These are phyloP conservation scores for Mycena haematopus DNA, from an alignment of 768 basidiomycete genomes.

Conservation along the genomic window DNA sequence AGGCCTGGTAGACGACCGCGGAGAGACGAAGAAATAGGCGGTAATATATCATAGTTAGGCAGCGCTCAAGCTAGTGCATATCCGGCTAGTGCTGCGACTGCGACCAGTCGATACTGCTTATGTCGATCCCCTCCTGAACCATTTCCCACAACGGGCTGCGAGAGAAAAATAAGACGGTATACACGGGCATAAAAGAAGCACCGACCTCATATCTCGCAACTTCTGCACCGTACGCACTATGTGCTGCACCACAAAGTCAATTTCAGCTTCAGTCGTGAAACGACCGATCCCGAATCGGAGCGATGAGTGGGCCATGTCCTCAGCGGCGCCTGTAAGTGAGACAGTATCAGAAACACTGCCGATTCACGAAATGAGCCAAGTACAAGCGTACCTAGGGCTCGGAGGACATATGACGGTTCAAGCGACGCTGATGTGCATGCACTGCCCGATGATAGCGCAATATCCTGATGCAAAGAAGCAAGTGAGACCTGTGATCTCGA, in stretches of 20 bases:
- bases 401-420: conserved; percentile 97
- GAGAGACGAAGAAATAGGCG: conserved; percentile 15
- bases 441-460: conserved; percentile 96
- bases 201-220: conserved; percentile 91
- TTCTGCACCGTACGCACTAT: conserved; percentile 87
- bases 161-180: conserved; percentile 3
- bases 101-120: conserved; percentile 94
- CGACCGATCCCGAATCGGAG: conserved; percentile 97
- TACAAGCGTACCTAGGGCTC: conserved; percentile 76
- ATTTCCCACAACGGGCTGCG: conserved; percentile 96
- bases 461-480: conserved; percentile 61
- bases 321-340: conserved; percentile 74
- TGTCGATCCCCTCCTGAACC: conserved; percentile 98
- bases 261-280: conserved; percentile 96
- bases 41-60: conserved; percentile 17
- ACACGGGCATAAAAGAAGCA: conserved; percentile 12
- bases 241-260: conserved; percentile 91
- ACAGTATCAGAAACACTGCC: neutral
- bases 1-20: neutral
- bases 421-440: conserved; percentile 98
- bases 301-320: conserved; percentile 99
- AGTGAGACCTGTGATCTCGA: conserved; percentile 1
- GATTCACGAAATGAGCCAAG: neutral
- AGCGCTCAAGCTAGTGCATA: conserved; percentile 1
- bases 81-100: conserved; percentile 70